A percentile compares a stretch with the other conserved stretches of the same genome.
These are phyloP conservation scores for Erodium moschatum DNA, from an alignment of 441 rosid species.

Conservation along the genomic window DNA sequence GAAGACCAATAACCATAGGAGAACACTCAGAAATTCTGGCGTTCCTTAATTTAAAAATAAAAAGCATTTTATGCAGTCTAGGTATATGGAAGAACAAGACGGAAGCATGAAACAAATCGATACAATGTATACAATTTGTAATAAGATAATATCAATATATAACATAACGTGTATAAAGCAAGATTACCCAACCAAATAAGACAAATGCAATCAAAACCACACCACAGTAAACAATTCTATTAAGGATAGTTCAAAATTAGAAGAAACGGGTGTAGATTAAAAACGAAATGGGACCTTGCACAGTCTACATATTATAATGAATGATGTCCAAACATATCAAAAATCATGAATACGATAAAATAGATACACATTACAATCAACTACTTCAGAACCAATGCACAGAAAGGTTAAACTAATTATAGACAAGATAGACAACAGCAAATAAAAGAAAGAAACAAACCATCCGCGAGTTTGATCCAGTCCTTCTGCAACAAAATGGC, in stretches of 20 bases:
- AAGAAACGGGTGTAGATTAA: background rate
- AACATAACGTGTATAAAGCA: background rate
- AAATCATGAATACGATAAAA: background rate
- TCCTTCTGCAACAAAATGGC: slow-evolving; percentile 97
- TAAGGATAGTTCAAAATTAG: background rate
- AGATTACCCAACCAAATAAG: background rate
- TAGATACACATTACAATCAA: too few species aligned
- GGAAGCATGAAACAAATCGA: too few species aligned
- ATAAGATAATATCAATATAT: background rate
- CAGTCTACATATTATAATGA: background rate
- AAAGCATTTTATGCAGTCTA: background rate
- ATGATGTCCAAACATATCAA: background rate
- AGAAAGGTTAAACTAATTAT: background rate
- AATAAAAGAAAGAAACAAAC: slow-evolving; percentile 37
- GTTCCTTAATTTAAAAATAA: background rate
- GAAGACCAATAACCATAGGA: slow-evolving; percentile 8
- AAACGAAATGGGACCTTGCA: background rate
- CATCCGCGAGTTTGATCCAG: slow-evolving; percentile 99
- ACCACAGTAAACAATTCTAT: background rate
- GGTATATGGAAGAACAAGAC: too few species aligned
- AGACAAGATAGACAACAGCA: slow-evolving; percentile 2
- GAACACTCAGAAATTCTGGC: background rate
- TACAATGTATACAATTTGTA: background rate
- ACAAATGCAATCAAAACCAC: background rate
- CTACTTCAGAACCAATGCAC: background rate